Evolutionary conservation across 2,329 filamentous ascomycete genomes (phyloP).

Genomic region (Podosphaera fusca): DNA sequence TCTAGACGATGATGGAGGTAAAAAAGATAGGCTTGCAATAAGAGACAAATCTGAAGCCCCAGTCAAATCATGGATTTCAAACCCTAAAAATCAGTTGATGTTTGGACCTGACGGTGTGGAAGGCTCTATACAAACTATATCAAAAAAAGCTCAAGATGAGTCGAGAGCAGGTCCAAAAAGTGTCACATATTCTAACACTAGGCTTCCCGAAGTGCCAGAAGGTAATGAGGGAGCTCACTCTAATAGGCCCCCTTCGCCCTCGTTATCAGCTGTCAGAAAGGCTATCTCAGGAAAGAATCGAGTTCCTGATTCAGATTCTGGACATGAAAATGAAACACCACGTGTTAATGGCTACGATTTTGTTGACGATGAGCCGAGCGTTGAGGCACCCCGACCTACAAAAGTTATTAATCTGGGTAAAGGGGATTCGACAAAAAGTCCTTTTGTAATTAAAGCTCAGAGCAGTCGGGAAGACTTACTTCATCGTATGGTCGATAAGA

Average conservation of each 20-base stretch:
- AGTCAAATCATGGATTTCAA: conserved; percentile 54
- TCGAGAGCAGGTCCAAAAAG: conserved; percentile 56
- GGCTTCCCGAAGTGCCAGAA: conserved; percentile 33
- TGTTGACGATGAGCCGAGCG: conserved; percentile 55
- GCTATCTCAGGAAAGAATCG: conserved; percentile 56
- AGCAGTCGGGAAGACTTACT: conserved; percentile 61
- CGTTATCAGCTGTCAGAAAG: conserved; percentile 61
- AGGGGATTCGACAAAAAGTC: conserved; percentile 43
- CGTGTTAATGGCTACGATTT: conserved; percentile 85
- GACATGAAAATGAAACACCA: conserved; percentile 49
- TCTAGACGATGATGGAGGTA: conserved; percentile 30
- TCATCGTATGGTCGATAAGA: conserved; percentile 66
- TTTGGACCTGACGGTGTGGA: conserved; percentile 47
- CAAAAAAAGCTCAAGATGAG: conserved; percentile 41
- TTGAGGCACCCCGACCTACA: conserved; percentile 19
- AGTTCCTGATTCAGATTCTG: conserved; percentile 35
- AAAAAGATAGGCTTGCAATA: conserved; percentile 36
- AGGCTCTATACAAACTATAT: conserved; percentile 35
- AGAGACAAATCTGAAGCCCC: conserved; percentile 46
- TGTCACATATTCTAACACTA: conserved; percentile 65
- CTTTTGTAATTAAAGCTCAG: conserved; percentile 57
- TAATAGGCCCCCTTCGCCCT: conserved; percentile 49
- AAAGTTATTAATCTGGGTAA: conserved; percentile 33
- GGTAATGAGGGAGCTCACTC: conserved; percentile 15
- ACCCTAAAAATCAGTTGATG: conserved; percentile 69